Percentiles rank a stretch among this genome's conserved stretches.
These are phyloP conservation scores for Mycena kentingensis DNA, from an alignment of 768 basidiomycete species.

Conservation along the genomic window DNA sequence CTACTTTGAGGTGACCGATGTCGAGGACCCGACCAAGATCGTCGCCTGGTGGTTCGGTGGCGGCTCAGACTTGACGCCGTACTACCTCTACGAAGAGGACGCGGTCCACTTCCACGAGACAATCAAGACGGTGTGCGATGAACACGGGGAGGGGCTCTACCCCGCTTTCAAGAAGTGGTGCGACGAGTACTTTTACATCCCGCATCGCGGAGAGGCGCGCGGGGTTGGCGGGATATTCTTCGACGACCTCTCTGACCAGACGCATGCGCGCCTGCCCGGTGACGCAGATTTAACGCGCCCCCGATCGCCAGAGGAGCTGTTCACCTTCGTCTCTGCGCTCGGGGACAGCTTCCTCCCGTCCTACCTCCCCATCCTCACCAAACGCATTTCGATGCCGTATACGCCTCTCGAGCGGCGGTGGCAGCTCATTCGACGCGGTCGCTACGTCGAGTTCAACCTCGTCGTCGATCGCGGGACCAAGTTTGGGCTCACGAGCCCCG, in stretches of 20 bases:
- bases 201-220: conserved; percentile 82
- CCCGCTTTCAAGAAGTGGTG: conserved; percentile 91
- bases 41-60: conserved; percentile 99
- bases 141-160: conserved; percentile 69
- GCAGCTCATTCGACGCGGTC: conserved; percentile 79
- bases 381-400: conserved; percentile 54
- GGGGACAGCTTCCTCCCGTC: conserved; percentile 86
- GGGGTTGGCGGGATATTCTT: conserved; percentile 97
- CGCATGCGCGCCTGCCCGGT: conserved; percentile 64
- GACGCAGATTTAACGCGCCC: conserved; percentile 46
- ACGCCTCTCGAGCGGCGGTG: conserved; percentile 78
- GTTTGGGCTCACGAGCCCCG: conserved; percentile 60
- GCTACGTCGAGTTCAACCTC: conserved; percentile 76
- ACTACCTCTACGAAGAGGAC: conserved; percentile 88
- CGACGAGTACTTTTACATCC: conserved; percentile 94
- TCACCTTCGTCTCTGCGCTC: conserved; percentile 68
- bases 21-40: conserved; percentile 47
- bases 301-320: conserved; percentile 65
- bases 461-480: conserved; percentile 65
- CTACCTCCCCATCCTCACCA: conserved; percentile 82
- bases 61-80: conserved; percentile 91
- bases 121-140: conserved; percentile 74
- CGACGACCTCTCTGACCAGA: conserved; percentile 79
- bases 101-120: conserved; percentile 83
- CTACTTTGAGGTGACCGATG: conserved; percentile 89